Conservation (phyloP, 2,329 filamentous ascomycete species). For the Chaetothyriales sp. region DNA sequence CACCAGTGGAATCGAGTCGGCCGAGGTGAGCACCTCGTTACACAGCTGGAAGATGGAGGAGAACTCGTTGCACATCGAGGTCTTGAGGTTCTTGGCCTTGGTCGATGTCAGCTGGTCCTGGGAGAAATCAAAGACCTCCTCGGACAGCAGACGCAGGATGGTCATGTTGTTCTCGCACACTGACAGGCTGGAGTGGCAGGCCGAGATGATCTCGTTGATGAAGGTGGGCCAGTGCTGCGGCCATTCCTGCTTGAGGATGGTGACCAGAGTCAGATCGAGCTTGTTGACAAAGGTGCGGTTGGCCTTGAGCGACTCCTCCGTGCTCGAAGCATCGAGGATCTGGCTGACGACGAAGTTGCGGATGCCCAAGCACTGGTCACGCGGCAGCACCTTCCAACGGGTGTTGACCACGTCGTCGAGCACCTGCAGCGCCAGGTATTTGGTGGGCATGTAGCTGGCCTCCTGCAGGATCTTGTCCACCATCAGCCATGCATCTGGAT, state of each 20-base stretch:
- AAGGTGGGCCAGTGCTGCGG: constrained; percentile 99
- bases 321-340: constrained; percentile 84
- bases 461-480: constrained; percentile 94
- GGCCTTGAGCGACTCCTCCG: constrained; percentile 70
- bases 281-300: constrained; percentile 93
- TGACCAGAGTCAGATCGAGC: constrained; percentile 92
- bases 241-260: constrained; percentile 98
- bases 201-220: constrained; percentile 97
- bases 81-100: constrained; percentile 92
- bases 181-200: constrained; percentile 84
- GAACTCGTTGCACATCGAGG: constrained; percentile 97
- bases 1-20: constrained; percentile 73
- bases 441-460: constrained; percentile 85
- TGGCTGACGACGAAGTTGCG: constrained; percentile 98
- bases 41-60: constrained; percentile 97
- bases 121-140: constrained; percentile 98
- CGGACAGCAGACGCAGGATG: constrained; percentile 83
- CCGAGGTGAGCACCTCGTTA: constrained; percentile 83
- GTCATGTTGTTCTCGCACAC: constrained; percentile 99
- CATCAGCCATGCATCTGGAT: constrained; percentile 92
- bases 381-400: constrained; percentile 92
- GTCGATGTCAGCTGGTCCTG: constrained; percentile 98
- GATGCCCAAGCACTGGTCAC: constrained; percentile 94
- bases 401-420: constrained; percentile 98
- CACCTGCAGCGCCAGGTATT: constrained; percentile 92